phyloP scores from a whole-genome alignment of 2,329 filamentous ascomycete genomes.

The Triangularia setosa region DNA sequence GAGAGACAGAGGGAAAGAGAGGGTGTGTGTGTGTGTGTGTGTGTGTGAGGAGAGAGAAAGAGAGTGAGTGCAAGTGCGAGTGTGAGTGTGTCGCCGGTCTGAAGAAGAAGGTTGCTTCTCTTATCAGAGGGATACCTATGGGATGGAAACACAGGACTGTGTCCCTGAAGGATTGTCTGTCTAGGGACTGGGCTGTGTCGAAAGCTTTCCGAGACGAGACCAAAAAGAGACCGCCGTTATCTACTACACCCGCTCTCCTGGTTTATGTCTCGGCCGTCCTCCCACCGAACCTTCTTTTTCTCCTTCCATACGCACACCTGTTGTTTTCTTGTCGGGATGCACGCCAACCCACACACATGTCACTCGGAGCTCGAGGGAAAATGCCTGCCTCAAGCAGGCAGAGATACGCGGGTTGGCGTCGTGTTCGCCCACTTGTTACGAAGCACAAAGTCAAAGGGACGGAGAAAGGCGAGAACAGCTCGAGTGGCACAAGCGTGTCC shows the following conservation, averaged over 20 bases:
- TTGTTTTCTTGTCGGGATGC: conserved; percentile 3
- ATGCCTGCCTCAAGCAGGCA: conserved; percentile 14
- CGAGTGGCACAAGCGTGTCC: conserved; percentile 22
- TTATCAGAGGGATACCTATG: background rate
- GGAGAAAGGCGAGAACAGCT: background rate
- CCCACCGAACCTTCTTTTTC: background rate
- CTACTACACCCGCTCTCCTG: conserved; percentile 7
- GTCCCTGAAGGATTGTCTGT: background rate
- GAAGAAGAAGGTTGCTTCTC: background rate
- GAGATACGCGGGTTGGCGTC: conserved; percentile 11
- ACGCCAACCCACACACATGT: background rate
- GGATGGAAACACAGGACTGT: background rate
- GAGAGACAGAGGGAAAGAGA: too few species aligned
- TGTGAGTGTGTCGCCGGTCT: background rate
- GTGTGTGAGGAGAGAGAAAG: too few species aligned
- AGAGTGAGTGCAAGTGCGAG: too few species aligned
- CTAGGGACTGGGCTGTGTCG: background rate
- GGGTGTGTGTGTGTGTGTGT: background rate
- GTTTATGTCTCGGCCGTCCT: conserved; percentile 14
- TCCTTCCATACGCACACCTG: background rate
- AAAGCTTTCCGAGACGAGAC: background rate
- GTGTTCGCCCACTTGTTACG: conserved; percentile 19
- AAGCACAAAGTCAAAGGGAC: conserved; percentile 19
- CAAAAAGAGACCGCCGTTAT: background rate
- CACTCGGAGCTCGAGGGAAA: conserved; percentile 4